Base-by-base conservation (phyloP, 345 rosid genomes). In the Aquilaria malaccensis region DNA sequence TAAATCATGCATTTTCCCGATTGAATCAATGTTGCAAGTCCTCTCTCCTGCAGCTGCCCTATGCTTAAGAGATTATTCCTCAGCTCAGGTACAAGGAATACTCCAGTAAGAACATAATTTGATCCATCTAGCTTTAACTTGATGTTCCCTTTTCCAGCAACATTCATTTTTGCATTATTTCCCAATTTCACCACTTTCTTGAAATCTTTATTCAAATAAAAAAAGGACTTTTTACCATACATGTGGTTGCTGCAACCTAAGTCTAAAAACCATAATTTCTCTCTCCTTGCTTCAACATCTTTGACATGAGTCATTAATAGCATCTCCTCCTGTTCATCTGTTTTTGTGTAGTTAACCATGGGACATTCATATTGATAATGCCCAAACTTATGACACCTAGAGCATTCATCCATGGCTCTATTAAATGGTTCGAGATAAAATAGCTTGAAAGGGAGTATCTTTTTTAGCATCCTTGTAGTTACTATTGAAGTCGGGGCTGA, bases 401-500 rank as follows among this genome's bases (percentile, higher is more conserved):
- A 57, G 13, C 61, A 57, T n/a, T 57, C 61, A 12, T 6, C n/a
- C 4, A 9, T 37, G 7, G 43, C 43, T 9, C 7, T 37, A 6
- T 37, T 37, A 9, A 37, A 37, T 37, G 22, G 22, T 22, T 22
- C 22, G 22, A 0, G 22, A 22, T 22, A 22, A 22, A 22, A 22
- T 22, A 22, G 22, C 22, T 22, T 22, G 22, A 22, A 22, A 22
- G 22, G 22, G 22, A 22, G 0, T 22, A 22, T 22, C 22, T 22
- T 22, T 22, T 22, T 22, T 22, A 22, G 22, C 22, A 0, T 22
- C 22, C 22, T 22, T 22, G 22, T 22, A 22, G 22, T 22, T 22
- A 22, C 22, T 22, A 22, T 22, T 49, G 61, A 22, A 22, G 55
- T 64, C 60, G 22, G 50, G 62, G 66, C 70, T 75, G 66, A 92